Evolutionary conservation across 2,329 filamentous ascomycete species (phyloP), one percentile per base, ranked within the genome.

Genomic region (Penicillium sp.): DNA sequence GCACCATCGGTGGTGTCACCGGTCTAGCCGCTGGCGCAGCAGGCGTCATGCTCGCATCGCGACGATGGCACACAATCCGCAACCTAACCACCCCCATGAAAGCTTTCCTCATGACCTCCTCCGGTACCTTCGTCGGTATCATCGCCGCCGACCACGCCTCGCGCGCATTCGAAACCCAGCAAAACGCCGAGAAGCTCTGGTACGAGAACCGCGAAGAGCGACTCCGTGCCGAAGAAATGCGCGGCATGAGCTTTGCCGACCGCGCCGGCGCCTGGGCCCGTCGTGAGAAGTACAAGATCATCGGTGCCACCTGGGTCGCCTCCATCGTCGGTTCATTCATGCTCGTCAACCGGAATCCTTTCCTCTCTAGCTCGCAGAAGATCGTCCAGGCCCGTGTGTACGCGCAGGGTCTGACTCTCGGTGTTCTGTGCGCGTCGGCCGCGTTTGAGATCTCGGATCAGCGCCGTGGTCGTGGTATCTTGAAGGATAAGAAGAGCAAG

Each of bases 371-470:
- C 2, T 74, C 79, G 50, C 90, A 96, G 76, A 95, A 95, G 77
- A 74, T 96, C 18, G 90, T 96, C 13, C 90, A 96, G 77, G 90
- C 89, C 20, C 85, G 90, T 79, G 86, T 96, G 55, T 95, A 95
- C 71, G 90, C 90, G 3, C 90, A 96, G 74, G 89, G 87, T 5
- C 74, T 95, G 59, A 95, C 90, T 4, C 75, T 96, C 38, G 86
- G 85, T 54, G 88, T 95, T 42, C 76, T 96, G 46, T 79, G 95
- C 63, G 82, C 87, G 46, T 86, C 83, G 26, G 89, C 91, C 38
- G 86, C 82, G 9, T 86, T 96, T 60, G 90, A 96, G 80, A 78
- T 83, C 34, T 75, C 74, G 44, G 93, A 98, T 69, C 86, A 85
- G 56, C 84, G 82, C 65, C 80, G 79, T 64, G 88, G 88, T 40